A percentile compares a stretch with the other conserved stretches of the same genome.
Evolutionary conservation across 2,329 filamentous ascomycete species (phyloP).

Genomic region (Epichloe hybrida): DNA sequence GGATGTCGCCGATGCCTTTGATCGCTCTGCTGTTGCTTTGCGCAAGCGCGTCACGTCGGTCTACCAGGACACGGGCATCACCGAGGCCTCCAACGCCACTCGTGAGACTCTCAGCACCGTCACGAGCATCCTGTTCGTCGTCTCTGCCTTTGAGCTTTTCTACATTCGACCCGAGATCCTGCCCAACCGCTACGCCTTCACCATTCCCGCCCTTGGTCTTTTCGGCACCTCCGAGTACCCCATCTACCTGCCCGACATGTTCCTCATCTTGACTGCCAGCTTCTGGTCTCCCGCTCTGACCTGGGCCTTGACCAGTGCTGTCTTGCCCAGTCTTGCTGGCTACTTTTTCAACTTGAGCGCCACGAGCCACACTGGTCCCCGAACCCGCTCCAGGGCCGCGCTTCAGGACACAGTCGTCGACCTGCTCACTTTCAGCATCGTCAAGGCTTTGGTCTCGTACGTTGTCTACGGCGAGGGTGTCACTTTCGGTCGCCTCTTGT

Average conservation of each 20-base stretch:
- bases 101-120: slow-evolving; percentile 63
- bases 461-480: slow-evolving; percentile 62
- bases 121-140: slow-evolving; percentile 53
- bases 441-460: slow-evolving; percentile 70
- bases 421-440: slow-evolving; percentile 79
- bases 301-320: slow-evolving; percentile 60
- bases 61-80: slow-evolving; percentile 53
- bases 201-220: slow-evolving; percentile 47
- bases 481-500: slow-evolving; percentile 48
- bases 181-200: slow-evolving; percentile 57
- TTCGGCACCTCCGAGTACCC: slow-evolving; percentile 44
- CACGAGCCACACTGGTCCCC: slow-evolving; percentile 27
- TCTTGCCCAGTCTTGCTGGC: slow-evolving; percentile 56
- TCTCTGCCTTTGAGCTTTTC: slow-evolving; percentile 56
- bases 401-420: slow-evolving; percentile 45
- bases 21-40: slow-evolving; percentile 53
- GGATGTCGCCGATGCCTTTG: slow-evolving; percentile 62
- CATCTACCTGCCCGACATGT: slow-evolving; percentile 67
- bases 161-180: slow-evolving; percentile 59
- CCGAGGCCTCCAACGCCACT: slow-evolving; percentile 49
- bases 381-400: slow-evolving; percentile 28
- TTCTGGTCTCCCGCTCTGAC: slow-evolving; percentile 77
- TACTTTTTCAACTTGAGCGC: slow-evolving; percentile 85
- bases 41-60: slow-evolving; percentile 50
- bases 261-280: slow-evolving; percentile 55